Evolutionary conservation across 2,329 filamentous ascomycete species (phyloP).

Genomic region (Acarospora socialis): DNA sequence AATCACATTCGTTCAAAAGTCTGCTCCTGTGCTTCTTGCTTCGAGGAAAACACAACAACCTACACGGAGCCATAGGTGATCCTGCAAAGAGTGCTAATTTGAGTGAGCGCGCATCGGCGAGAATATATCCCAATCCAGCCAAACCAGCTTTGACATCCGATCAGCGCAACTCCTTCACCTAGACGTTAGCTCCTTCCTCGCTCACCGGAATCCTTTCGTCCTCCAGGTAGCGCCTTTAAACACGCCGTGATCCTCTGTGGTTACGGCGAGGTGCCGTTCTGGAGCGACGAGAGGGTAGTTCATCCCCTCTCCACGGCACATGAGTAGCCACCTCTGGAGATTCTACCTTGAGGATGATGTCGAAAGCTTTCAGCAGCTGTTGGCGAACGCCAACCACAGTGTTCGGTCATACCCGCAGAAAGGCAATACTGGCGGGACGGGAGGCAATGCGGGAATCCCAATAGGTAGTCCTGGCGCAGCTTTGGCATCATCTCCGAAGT

Average conservation of each 20-base stretch:
- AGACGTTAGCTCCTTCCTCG: conserved; percentile 1
- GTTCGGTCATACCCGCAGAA: conserved; percentile 42
- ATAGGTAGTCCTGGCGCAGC: conserved; percentile 22
- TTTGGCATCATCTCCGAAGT: conserved; percentile 34
- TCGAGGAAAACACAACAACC: too few species aligned
- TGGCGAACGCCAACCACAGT: conserved; percentile 55
- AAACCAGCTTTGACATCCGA: too few species aligned
- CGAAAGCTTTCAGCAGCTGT: conserved; percentile 79
- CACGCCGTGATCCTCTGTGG: conserved; percentile 71
- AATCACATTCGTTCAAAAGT: too few species aligned
- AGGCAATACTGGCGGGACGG: conserved; percentile 33
- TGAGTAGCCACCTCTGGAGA: conserved; percentile 97
- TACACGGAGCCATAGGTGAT: too few species aligned
- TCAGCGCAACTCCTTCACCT: too few species aligned
- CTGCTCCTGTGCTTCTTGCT: too few species aligned
- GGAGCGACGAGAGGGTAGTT: conserved; percentile 34
- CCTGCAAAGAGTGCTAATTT: too few species aligned
- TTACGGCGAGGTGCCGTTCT: conserved; percentile 75
- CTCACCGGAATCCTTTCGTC: conserved; percentile 5
- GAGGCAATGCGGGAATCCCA: conserved; percentile 8
- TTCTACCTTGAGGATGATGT: conserved; percentile 96
- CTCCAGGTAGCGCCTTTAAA: conserved; percentile 56
- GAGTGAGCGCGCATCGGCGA: too few species aligned
- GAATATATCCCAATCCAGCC: too few species aligned
- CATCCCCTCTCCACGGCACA: conserved; percentile 38